These are phyloP conservation scores for Fraxinus nigra DNA, from an alignment of 305 asterid genomes.

Conservation along the genomic window DNA sequence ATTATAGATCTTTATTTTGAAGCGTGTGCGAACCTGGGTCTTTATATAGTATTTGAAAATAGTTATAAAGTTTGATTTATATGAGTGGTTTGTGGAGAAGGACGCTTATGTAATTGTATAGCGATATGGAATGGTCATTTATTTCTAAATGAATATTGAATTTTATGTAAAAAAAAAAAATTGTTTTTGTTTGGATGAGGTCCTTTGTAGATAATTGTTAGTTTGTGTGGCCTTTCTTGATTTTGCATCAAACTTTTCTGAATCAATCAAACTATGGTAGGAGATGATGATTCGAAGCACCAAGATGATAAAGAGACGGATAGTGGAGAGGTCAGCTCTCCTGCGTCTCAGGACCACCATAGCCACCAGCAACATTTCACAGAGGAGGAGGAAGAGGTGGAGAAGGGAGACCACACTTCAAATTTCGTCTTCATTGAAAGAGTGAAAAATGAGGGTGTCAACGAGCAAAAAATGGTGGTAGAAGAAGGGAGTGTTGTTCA, in stretches of 20 bases:
- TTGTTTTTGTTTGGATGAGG: neutral
- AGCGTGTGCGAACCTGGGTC: neutral
- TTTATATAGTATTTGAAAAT: neutral
- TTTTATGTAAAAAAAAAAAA: neutral
- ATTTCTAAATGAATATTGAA: neutral
- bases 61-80: neutral
- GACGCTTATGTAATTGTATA: neutral
- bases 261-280: conserved; percentile 37
- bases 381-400: conserved; percentile 6
- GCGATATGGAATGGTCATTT: neutral
- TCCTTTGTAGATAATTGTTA: neutral
- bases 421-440: neutral
- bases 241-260: conserved; percentile 16
- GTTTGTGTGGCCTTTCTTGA: neutral
- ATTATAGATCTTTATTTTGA: neutral
- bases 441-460: conserved; percentile 1
- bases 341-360: conserved; percentile 20
- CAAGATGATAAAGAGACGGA: conserved; percentile 34
- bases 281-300: conserved; percentile 34
- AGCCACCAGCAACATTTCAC: conserved; percentile 9
- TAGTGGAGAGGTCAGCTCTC: conserved; percentile 19
- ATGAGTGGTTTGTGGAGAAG: neutral
- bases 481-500: conserved; percentile 30
- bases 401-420: conserved; percentile 7
- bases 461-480: neutral